phyloP scores from a whole-genome alignment of 139 green algal species.

The Tetradesmus obliquus region DNA sequence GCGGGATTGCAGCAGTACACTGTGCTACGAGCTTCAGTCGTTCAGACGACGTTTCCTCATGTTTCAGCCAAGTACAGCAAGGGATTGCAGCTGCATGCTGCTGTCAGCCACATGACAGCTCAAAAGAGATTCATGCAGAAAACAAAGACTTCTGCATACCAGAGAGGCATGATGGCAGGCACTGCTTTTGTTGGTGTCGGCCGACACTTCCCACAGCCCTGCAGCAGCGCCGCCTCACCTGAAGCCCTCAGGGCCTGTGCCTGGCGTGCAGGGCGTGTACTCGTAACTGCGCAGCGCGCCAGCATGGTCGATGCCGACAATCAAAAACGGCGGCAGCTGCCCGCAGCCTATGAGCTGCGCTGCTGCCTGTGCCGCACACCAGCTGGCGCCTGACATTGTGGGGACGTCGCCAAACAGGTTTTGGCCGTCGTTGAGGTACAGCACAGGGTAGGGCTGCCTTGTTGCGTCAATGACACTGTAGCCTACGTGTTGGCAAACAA shows the following conservation, averaged over 20 bases:
- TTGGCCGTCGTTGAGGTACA: constrained; percentile 72
- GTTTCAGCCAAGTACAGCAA: too few relatives aligned
- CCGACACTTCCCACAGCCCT: too few relatives aligned
- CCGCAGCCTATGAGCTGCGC: constrained; percentile 50
- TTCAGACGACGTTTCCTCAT: too few relatives aligned
- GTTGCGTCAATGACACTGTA: background rate
- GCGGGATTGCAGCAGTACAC: too few relatives aligned
- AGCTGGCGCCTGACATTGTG: constrained; percentile 52
- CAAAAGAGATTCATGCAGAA: too few relatives aligned
- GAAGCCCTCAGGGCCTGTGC: constrained; percentile 49
- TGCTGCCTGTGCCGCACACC: constrained; percentile 59
- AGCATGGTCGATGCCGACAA: constrained; percentile 67
- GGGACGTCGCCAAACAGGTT: constrained; percentile 65
- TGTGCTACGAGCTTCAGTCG: too few relatives aligned
- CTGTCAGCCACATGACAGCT: too few relatives aligned
- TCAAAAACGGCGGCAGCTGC: constrained; percentile 60
- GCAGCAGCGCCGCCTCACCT: background rate
- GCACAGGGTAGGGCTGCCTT: constrained; percentile 47
- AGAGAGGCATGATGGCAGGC: too few relatives aligned
- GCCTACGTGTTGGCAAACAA: too few relatives aligned
- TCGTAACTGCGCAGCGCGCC: constrained; percentile 33
- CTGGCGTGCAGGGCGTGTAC: constrained; percentile 67
- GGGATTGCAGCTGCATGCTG: too few relatives aligned
- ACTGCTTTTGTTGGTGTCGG: too few relatives aligned
- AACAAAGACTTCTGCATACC: too few relatives aligned